phyloP scores from a whole-genome alignment of 2,329 filamentous ascomycete genomes.

The Exophiala aquamarina region DNA sequence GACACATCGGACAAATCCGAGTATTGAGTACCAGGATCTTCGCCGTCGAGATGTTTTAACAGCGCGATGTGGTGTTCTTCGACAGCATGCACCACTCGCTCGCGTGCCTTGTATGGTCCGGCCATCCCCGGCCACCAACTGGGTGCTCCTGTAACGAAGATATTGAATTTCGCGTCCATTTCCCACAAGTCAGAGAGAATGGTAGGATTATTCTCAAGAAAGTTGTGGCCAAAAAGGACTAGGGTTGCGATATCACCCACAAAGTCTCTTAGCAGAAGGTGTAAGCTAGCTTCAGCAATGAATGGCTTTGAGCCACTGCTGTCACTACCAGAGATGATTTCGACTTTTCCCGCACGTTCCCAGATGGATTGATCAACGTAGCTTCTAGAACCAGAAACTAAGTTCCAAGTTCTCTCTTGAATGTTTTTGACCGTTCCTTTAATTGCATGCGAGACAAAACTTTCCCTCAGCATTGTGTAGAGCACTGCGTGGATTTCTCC shows the following conservation, averaged over 20 bases:
- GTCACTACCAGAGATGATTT: slow-evolving; percentile 38
- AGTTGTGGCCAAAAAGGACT: slow-evolving; percentile 53
- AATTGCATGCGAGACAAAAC: slow-evolving; percentile 41
- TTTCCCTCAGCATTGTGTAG: slow-evolving; percentile 46
- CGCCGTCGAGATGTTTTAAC: slow-evolving; percentile 41
- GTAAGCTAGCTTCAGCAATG: slow-evolving; percentile 54
- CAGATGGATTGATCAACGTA: slow-evolving; percentile 62
- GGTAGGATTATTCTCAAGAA: slow-evolving; percentile 52
- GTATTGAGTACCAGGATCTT: slow-evolving; percentile 44
- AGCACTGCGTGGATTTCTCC: slow-evolving; percentile 39
- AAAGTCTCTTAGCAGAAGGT: slow-evolving; percentile 57
- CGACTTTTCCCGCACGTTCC: slow-evolving; percentile 56
- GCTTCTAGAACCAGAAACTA: slow-evolving; percentile 61
- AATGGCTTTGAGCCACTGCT: slow-evolving; percentile 23
- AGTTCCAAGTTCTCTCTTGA: slow-evolving; percentile 50
- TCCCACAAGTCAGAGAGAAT: slow-evolving; percentile 57
- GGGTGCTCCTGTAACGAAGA: slow-evolving; percentile 56
- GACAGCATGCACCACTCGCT: slow-evolving; percentile 41
- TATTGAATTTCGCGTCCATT: slow-evolving; percentile 55
- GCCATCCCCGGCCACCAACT: slow-evolving; percentile 54
- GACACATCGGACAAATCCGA: slow-evolving; percentile 51
- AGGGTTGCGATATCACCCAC: slow-evolving; percentile 50
- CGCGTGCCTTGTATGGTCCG: slow-evolving; percentile 48
- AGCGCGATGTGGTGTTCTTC: slow-evolving; percentile 45
- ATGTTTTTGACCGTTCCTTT: slow-evolving; percentile 38